Conservation (phyloP, 345 rosid species). For the Lenwebbia sp. region DNA sequence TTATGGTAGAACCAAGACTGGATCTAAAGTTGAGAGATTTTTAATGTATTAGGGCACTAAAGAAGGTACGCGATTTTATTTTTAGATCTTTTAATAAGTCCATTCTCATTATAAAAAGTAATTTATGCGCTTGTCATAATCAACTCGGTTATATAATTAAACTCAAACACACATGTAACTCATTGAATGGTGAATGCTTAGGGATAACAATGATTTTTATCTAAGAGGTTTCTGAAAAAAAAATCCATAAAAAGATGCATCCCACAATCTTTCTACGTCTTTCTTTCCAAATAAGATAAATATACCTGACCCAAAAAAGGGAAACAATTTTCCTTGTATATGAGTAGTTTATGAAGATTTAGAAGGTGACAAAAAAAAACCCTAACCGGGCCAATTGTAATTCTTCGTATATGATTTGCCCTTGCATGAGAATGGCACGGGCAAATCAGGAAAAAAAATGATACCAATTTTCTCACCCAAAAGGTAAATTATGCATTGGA, state of each 20-base stretch:
- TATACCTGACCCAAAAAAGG: not conserved
- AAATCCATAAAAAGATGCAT: not conserved
- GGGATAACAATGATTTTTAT: not conserved
- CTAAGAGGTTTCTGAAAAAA: no score
- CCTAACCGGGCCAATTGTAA: not conserved
- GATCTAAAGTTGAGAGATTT: no score
- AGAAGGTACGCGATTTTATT: no score
- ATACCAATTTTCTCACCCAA: not conserved
- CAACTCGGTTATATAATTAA: not conserved
- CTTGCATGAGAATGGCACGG: not conserved
- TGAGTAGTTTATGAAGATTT: not conserved
- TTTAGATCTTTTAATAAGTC: no score
- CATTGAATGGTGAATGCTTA: not conserved
- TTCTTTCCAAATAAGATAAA: not conserved
- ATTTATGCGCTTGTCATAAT: no score
- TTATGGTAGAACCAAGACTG: no score
- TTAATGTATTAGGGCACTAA: no score
- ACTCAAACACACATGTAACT: no score
- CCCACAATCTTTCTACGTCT: not conserved
- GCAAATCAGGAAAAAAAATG: not conserved
- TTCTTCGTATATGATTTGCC: not conserved
- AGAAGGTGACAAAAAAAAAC: not conserved
- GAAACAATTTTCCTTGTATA: not conserved
- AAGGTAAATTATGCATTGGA: not conserved
- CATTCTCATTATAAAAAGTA: no score